Percentiles rank a stretch among this genome's conserved stretches.
phyloP scores from a whole-genome alignment of 768 basidiomycete genomes.

The Zangia roseola region DNA sequence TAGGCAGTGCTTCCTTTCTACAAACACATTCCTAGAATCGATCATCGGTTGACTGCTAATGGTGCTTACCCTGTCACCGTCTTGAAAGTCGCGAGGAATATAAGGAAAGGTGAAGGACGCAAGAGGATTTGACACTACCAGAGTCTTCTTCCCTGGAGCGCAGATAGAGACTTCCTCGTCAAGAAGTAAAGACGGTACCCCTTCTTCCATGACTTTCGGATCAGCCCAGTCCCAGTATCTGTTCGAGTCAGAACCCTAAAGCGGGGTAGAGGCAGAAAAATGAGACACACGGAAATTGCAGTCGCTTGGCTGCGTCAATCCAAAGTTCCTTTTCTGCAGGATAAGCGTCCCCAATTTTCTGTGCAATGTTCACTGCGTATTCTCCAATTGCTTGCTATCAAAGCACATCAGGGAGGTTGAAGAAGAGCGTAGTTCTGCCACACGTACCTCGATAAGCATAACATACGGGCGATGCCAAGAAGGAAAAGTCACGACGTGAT shows the following conservation, averaged over 20 bases:
- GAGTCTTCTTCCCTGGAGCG: neutral
- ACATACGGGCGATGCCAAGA: slow-evolving; percentile 29
- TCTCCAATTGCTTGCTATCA: slow-evolving; percentile 29
- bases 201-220: slow-evolving; percentile 13
- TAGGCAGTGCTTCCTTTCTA: too few species aligned
- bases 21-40: too few species aligned
- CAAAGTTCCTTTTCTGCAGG: slow-evolving; percentile 17
- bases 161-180: slow-evolving; percentile 10
- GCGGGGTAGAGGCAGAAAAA: neutral
- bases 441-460: slow-evolving; percentile 23
- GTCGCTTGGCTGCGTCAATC: slow-evolving; percentile 19
- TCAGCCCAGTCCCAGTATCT: slow-evolving; percentile 33
- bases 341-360: slow-evolving; percentile 22
- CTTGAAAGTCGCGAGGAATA: slow-evolving; percentile 26
- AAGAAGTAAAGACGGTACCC: slow-evolving; percentile 23
- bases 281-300: slow-evolving; percentile 28
- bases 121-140: slow-evolving; percentile 21
- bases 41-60: too few species aligned
- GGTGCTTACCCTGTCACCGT: slow-evolving; percentile 14
- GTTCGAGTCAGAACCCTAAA: neutral
- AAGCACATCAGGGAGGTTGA: neutral
- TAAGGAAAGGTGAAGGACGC: slow-evolving; percentile 13
- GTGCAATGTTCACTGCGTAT: slow-evolving; percentile 22
- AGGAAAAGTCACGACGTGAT: slow-evolving; percentile 20
- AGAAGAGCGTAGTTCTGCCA: too few species aligned